phyloP scores from a whole-genome alignment of 805 yeast genomes.

The Starmerella stigmatis region DNA sequence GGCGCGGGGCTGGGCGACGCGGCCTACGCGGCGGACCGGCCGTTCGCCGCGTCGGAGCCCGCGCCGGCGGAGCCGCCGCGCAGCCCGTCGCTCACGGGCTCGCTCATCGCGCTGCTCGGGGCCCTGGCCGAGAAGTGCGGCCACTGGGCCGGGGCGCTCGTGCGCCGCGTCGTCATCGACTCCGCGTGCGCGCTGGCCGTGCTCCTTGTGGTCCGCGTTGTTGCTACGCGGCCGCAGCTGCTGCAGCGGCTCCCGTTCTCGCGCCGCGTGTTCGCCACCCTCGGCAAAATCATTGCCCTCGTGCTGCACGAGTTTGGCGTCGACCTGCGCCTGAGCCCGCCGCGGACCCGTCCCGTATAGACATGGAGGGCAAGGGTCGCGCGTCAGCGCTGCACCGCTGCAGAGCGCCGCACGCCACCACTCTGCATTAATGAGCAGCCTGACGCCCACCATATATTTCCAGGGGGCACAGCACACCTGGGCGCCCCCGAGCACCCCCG shows the following conservation, averaged over 20 bases:
- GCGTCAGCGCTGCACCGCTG: background rate
- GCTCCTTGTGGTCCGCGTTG: constrained; percentile 17
- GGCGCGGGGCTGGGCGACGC: background rate
- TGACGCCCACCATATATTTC: too few relatives aligned
- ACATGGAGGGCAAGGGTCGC: background rate
- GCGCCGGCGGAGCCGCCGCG: background rate
- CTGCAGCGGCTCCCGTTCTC: constrained; percentile 18
- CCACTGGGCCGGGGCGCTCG: constrained; percentile 5
- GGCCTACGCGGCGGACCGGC: background rate
- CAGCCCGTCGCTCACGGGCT: background rate
- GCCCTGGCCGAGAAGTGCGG: background rate
- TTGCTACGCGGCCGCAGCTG: constrained; percentile 17
- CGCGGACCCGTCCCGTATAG: background rate
- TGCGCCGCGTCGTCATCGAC: constrained; percentile 18
- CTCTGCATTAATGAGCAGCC: too few relatives aligned
- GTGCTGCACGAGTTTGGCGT: constrained; percentile 23
- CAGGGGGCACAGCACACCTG: too few relatives aligned
- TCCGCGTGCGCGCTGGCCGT: constrained; percentile 13
- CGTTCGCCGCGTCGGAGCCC: too few relatives aligned
- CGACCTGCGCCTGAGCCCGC: constrained; percentile 14
- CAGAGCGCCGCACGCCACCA: too few relatives aligned
- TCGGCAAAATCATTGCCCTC: constrained; percentile 22
- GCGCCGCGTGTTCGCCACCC: constrained; percentile 9
- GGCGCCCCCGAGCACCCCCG: too few relatives aligned
- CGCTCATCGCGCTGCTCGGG: background rate